phyloP scores from a whole-genome alignment of 2,329 filamentous ascomycete genomes.

The Lachnellula arida region DNA sequence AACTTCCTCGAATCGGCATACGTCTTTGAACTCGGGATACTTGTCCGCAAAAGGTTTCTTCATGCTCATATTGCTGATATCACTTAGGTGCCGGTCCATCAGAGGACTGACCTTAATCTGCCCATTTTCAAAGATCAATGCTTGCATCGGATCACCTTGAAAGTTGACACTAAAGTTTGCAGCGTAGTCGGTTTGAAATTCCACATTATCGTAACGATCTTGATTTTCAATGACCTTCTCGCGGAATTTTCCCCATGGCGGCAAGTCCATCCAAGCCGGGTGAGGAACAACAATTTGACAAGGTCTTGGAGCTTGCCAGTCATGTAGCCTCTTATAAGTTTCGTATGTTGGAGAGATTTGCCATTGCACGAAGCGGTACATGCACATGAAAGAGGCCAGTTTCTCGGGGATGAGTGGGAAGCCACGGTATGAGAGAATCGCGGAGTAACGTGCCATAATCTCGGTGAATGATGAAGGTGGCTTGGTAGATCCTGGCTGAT shows the following conservation, averaged over 20 bases:
- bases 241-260: slow-evolving; percentile 28
- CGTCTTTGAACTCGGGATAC: slow-evolving; percentile 29
- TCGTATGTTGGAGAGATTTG: slow-evolving; percentile 26
- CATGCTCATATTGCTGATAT: slow-evolving; percentile 28
- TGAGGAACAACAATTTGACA: slow-evolving; percentile 25
- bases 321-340: slow-evolving; percentile 23
- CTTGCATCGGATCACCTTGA: slow-evolving; percentile 23
- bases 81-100: slow-evolving; percentile 24
- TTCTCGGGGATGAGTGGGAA: slow-evolving; percentile 28
- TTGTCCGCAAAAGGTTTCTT: slow-evolving; percentile 28
- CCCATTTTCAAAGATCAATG: slow-evolving; percentile 24
- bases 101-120: slow-evolving; percentile 21
- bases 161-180: slow-evolving; percentile 27
- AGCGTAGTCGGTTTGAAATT: slow-evolving; percentile 28
- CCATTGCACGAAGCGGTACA: slow-evolving; percentile 30
- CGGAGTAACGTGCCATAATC: slow-evolving; percentile 26
- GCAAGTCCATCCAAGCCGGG: slow-evolving; percentile 30
- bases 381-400: slow-evolving; percentile 30
- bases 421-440: slow-evolving; percentile 23
- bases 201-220: slow-evolving; percentile 23
- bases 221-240: slow-evolving; percentile 28
- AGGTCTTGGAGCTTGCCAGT: slow-evolving; percentile 26
- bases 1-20: slow-evolving; percentile 27
- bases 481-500: slow-evolving; percentile 19
- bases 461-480: slow-evolving; percentile 21